Evolutionary conservation across 352 stramenopile genomes (phyloP), one percentile per base, ranked within the genome.

Genomic region (Peronosclerospora sorghi): DNA sequence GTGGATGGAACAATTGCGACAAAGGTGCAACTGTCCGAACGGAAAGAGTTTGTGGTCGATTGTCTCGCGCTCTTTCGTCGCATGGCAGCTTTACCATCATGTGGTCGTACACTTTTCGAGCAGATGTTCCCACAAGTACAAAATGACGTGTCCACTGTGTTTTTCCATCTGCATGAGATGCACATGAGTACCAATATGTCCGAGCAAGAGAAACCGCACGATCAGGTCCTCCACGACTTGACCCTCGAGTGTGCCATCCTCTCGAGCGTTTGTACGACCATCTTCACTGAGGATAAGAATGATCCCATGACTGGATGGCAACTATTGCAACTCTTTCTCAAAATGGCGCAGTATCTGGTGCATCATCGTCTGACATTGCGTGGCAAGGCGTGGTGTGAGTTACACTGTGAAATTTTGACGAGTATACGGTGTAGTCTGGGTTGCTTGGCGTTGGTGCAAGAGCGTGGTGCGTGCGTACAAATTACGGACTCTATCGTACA

Each of bases 21-120:
- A 10, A 65, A 67, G 49, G 43, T 76, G 8, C 71, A 86, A 34
- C 49, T 86, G 0, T 84, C 73, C 1, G 73, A 86, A 15, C 49
- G 68, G 5, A 83, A 86, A 15, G 66, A 83, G 43, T 84, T 86
- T 42, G 48, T 84, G 13, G 73, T 86, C 35, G 71, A 83, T 35
- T 86, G 73, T 36, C 68, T 86, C 41, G 71, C 73, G 6, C 48
- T 86, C 13, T 70, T 84, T 62, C 68, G 70, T 28, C 73, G 73
- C 18, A 84, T 86, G 41, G 70, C 68, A 2, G 64, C 68, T n/a
- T 57, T 85, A 10, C 67, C 73, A 19, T 59, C 62, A 0, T 85
- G 73, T 20, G 68, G 69, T 0, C 62, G 55, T 32, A 67, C 69
- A 17, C 41, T 85, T 12, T 48, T 85, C 6, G 65, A 80, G 18